A percentile compares a stretch with the other conserved stretches of the same genome.
Conservation (phyloP, 345 rosid genomes). For the Eucalyptus pumila region DNA sequence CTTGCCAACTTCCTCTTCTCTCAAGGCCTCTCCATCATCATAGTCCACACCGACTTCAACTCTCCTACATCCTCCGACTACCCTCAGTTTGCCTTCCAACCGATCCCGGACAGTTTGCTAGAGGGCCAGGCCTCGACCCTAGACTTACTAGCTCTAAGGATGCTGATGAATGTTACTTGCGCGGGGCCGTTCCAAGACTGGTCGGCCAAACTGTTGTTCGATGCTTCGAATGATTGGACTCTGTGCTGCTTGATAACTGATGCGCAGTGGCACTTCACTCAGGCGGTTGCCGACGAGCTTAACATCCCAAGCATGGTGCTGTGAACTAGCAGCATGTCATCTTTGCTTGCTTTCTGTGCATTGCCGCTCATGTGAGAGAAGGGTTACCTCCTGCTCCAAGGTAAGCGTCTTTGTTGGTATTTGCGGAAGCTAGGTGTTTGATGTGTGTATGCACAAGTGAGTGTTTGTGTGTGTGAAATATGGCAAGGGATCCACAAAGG, state of each 20-base stretch:
- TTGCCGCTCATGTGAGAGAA: slow-evolving; percentile 7
- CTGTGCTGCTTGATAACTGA: slow-evolving; percentile 30
- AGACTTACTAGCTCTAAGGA: slow-evolving; percentile 1
- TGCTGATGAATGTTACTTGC: slow-evolving; percentile 10
- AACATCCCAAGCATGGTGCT: slow-evolving; percentile 27
- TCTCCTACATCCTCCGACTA: slow-evolving; percentile 24
- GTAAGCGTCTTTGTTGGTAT: background rate
- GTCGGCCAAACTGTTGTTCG: slow-evolving; percentile 14
- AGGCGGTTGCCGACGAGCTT: slow-evolving; percentile 16
- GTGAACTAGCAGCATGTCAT: slow-evolving; percentile 15
- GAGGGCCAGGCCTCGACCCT: background rate
- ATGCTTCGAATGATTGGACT: slow-evolving; percentile 1
- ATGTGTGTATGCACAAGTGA: too few species aligned
- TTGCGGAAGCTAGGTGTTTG: too few species aligned
- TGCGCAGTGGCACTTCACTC: slow-evolving; percentile 16
- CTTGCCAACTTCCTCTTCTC: slow-evolving; percentile 36
- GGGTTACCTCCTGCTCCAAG: slow-evolving; percentile 13
- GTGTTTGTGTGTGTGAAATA: too few species aligned
- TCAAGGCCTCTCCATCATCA: slow-evolving; percentile 39
- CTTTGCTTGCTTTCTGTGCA: slow-evolving; percentile 9
- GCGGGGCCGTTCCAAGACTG: slow-evolving; percentile 12
- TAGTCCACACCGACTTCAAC: slow-evolving; percentile 40
- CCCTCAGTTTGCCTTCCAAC: slow-evolving; percentile 28
- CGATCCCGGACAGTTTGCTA: slow-evolving; percentile 4
- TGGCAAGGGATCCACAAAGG: too few species aligned